Evolutionary conservation across 345 rosid genomes (phyloP), one percentile per base, ranked within the genome.

Genomic region (Mangifera indica): DNA sequence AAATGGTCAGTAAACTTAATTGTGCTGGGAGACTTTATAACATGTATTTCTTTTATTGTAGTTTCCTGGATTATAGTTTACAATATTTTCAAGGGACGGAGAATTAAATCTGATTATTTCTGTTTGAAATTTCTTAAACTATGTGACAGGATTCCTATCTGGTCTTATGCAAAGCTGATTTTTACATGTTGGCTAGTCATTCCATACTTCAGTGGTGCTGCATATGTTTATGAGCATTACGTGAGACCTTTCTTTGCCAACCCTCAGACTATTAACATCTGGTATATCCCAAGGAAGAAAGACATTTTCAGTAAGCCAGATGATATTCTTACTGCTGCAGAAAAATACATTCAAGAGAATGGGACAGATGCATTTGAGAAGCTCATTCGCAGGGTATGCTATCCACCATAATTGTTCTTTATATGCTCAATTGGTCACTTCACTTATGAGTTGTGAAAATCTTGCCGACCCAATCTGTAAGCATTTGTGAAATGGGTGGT

Each of bases 171-270:
- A 2, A 95, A 91, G 91, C 93, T 95, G 76, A 77, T 91, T 59
- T 64, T 91, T 78, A 92, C 96, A 62, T 91, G 98, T 80, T 95
- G 99, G 99, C 83, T 95, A 71, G 99, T 89, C 52, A 87, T 95
- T 37, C 98, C 99, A 0, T 86, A 92, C 84, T 95, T 95, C 84
- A 93, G 89, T 14, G 98, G 99, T 20, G 98, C 99, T 78, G 89
- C 99, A 40, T 89, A 89, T 72, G 96, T 93, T 22, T 95, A 95
- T 68, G 93, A 92, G 68, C 96, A 91, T 77, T 84, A 86, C 69
- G 80, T 93, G 79, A 91, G 99, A 75, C 93, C 94, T 56, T 54
- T 92, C 80, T 86, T 87, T 60, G 29, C 87, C 70, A 95, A 92
- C 70, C 97, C 89, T 17, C 88, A 81, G 69, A 87, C 87, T 53